Conservation (phyloP, 306 rosid species). For the Lupinus albus region DNA sequence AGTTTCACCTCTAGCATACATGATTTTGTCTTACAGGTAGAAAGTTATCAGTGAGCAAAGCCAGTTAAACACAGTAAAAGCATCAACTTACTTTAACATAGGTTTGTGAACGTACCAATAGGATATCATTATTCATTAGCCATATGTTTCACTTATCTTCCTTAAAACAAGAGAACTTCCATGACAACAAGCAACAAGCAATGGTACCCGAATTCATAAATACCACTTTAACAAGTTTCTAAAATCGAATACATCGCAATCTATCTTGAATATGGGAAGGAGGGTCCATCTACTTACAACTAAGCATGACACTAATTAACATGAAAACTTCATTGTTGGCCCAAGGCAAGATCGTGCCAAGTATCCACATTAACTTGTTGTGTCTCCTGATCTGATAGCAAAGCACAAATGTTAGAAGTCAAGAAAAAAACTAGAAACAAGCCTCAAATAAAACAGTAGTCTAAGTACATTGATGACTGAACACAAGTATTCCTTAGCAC, state of each 20-base stretch:
- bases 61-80: not conserved
- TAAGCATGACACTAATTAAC: slow-evolving; percentile 11
- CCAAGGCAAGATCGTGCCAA: slow-evolving; percentile 62
- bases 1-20: not conserved
- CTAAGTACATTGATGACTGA: not conserved
- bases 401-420: slow-evolving; percentile 28
- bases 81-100: not conserved
- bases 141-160: not conserved
- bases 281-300: slow-evolving; percentile 22
- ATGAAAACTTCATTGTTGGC: slow-evolving; percentile 37
- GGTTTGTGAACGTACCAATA: slow-evolving; percentile 2
- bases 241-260: slow-evolving; percentile 5
- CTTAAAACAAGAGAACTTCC: slow-evolving; percentile 14
- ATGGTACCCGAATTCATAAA: slow-evolving; percentile 13
- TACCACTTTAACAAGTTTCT: slow-evolving; percentile 6
- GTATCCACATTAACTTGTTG: slow-evolving; percentile 48
- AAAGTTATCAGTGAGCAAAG: not conserved
- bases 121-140: not conserved
- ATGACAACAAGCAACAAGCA: slow-evolving; percentile 13
- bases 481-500: slow-evolving; percentile 5
- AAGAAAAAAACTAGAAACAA: slow-evolving; percentile 24
- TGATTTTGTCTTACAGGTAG: not conserved
- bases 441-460: slow-evolving; percentile 14
- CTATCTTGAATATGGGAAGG: not conserved
- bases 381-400: slow-evolving; percentile 50